Evolutionary conservation across 805 yeast species (phyloP), one percentile per base, ranked within the genome.

Genomic region (Candida railenensis): DNA sequence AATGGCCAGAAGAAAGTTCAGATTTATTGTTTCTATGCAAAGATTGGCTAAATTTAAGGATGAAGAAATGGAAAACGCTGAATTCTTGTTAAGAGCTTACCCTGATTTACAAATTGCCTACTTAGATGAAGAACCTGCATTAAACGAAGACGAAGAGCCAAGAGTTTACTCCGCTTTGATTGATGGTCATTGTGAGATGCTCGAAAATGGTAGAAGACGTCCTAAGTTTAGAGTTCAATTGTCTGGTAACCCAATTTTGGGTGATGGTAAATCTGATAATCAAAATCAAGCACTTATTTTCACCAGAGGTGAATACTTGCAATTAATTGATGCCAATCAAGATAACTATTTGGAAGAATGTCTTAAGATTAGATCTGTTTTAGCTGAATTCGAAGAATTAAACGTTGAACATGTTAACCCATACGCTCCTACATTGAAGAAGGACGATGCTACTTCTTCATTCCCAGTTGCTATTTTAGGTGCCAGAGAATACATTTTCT

Each of bases 211-310:
- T 9, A 58, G 73, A 48, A 69, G 86, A 51, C 69, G 71, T 48
- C 89, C 89, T 25, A 80, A 81, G 54, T 82, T 82, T 55, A 71
- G 82, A 54, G 76, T 87, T 40, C 78, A 71, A 54, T 71, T 87
- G 38, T 83, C 91, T 12, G 95, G 95, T 15, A 81, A 86, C 61
- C 95, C 95, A 41, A 84, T 87, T 45, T 73, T 87, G 49, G 95
- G 95, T 41, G 94, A 87, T 62, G 95, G 95, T 47, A 87, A 87
- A 62, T 79, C 90, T 25, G 95, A 87, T 64, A 87, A 87, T 58
- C 95, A 87, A 60, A 87, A 87, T 57, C 87, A 82, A 61, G 81
- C 91, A 4, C 61, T 87, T 42, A 78, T 85, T 30, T 87, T 85
- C 66, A 80, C 82, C 56, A 76, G 94, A 52, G 95, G 95, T 49